Conservation (phyloP, 2,329 filamentous ascomycete species). For the Beauveria medogensis region DNA sequence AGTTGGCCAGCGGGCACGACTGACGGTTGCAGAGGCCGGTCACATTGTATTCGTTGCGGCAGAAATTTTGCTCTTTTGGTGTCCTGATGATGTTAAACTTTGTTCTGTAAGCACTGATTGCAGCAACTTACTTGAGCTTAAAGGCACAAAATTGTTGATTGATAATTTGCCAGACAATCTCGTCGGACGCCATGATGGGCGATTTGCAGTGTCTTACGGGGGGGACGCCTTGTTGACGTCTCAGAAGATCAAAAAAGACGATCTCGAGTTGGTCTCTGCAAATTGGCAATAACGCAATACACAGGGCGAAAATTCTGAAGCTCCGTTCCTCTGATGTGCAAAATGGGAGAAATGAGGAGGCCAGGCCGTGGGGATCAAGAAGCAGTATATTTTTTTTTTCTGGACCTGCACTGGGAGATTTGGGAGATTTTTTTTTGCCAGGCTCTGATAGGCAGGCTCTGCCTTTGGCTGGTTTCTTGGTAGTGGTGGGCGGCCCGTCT, state of each 20-base stretch:
- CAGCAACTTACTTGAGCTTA: constrained; percentile 70
- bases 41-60: constrained; percentile 89
- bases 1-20: constrained; percentile 85
- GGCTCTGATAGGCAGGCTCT: constrained; percentile 11
- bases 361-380: background rate
- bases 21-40: constrained; percentile 78
- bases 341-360: background rate
- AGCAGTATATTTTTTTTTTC: constrained; percentile 12
- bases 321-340: background rate
- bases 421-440: constrained; percentile 17
- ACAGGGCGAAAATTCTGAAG: background rate
- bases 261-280: background rate
- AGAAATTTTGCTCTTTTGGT: constrained; percentile 85
- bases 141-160: constrained; percentile 93
- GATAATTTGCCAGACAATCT: constrained; percentile 96
- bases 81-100: constrained; percentile 44
- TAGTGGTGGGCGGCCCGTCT: constrained; percentile 13
- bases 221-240: too few relatives aligned
- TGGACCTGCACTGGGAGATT: background rate
- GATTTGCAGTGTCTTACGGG: background rate
- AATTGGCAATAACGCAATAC: background rate
- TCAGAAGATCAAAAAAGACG: background rate
- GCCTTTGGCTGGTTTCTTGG: background rate
- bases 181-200: constrained; percentile 72
- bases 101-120: too few relatives aligned